Base-by-base conservation (phyloP, 768 basidiomycete species). In the Boletus coccyginus region DNA sequence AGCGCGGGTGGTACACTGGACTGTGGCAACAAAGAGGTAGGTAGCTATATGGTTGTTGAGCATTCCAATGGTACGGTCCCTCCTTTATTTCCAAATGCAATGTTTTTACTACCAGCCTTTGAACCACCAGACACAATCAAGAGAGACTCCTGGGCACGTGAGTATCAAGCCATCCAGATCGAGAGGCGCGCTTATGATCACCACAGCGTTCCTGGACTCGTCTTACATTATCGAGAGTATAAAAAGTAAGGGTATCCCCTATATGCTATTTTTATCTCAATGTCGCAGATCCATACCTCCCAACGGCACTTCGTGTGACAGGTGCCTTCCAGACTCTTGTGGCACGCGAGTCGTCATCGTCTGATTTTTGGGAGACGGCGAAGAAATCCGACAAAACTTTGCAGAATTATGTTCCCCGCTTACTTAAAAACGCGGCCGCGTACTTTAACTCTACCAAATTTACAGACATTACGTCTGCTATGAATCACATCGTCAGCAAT, bases 351-450 rank as follows among this genome's bases (percentile, higher is more conserved):
- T 19, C 35, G 4, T 45, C 61, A 3, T 24, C 50, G 1, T 33
- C 46, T 9, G 46, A 62, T 27, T 58, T 54, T 43, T 62, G 50
- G 61, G 57, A 62, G 13, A 44, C 5, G 36, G 61, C 44, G 0
- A 50, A 42, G 10, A 13, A 50, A 46, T 45, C 35, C 7, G 46
- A 58, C 36, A 11, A 46, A 6, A 21, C 1, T n/a, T 27, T 62
- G 2, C 61, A 49, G 19, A 33, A 46, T 5, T 43, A 62, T 39
- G 27, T 62, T 31, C 52, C 50, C 13, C 56, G 31, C 13, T 5
- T 62, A 16, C 61, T 62, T 5, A 3, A 2, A 10, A 41, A 9
- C 3, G 61, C 47, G 7, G 47, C 33, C 6, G 1, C 7, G 2
- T 29, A 29, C 31, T 62, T 54, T 35, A 19, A 46, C n/a, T 54